Conservation (phyloP, 192 early-diverging fungal genomes). For the Coemansia asiatica region DNA sequence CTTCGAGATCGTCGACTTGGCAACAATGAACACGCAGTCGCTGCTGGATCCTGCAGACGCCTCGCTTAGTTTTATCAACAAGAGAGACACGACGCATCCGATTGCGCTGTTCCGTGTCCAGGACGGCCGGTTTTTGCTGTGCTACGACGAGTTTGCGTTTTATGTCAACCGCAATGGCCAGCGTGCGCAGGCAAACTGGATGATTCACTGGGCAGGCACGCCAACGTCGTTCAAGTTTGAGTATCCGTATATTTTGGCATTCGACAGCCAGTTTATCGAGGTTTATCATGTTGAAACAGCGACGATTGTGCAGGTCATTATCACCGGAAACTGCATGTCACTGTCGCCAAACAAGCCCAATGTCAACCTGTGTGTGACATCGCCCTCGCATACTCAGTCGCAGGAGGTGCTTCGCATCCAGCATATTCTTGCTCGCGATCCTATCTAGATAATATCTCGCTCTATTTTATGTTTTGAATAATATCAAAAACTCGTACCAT, state of each 20-base stretch:
- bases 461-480: too few relatives aligned
- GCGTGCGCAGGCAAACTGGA: slow-evolving; percentile 69
- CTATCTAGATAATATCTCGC: slow-evolving; percentile 3
- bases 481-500: too few relatives aligned
- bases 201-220: slow-evolving; percentile 84
- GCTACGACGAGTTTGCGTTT: slow-evolving; percentile 94
- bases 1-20: slow-evolving; percentile 90
- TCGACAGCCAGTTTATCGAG: slow-evolving; percentile 89
- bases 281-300: slow-evolving; percentile 79
- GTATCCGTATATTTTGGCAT: slow-evolving; percentile 87
- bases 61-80: slow-evolving; percentile 74
- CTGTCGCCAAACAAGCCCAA: slow-evolving; percentile 41
- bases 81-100: slow-evolving; percentile 75
- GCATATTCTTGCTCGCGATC: slow-evolving; percentile 45
- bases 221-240: slow-evolving; percentile 82
- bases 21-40: slow-evolving; percentile 80
- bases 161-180: slow-evolving; percentile 87
- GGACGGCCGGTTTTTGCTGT: slow-evolving; percentile 79
- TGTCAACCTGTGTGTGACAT: slow-evolving; percentile 48
- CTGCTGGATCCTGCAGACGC: slow-evolving; percentile 83
- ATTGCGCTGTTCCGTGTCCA: slow-evolving; percentile 80
- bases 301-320: slow-evolving; percentile 67
- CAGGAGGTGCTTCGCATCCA: slow-evolving; percentile 52
- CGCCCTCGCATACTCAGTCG: slow-evolving; percentile 42
- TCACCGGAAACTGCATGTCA: slow-evolving; percentile 53